Percentiles rank a stretch among this genome's conserved stretches.
Evolutionary conservation across 2,329 filamentous ascomycete species (phyloP).

Genomic region (Trichophyton schoenleinii): DNA sequence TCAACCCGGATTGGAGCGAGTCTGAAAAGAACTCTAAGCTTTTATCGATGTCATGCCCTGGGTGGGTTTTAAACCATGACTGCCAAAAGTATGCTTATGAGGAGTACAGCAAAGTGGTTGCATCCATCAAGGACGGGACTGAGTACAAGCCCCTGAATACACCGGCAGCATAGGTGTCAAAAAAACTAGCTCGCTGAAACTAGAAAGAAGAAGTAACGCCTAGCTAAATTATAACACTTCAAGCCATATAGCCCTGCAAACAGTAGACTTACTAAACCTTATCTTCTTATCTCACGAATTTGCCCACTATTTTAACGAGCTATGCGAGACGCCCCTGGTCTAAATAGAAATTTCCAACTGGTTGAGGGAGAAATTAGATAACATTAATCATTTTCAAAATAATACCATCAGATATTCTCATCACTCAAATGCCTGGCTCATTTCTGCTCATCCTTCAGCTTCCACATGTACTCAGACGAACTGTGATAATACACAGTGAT

Average conservation of each 20-base stretch:
- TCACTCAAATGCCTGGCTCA: background rate
- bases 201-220: too few species aligned
- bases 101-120: conserved; percentile 9
- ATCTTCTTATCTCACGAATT: too few species aligned
- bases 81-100: conserved; percentile 11
- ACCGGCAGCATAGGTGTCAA: background rate
- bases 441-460: background rate
- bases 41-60: conserved; percentile 7
- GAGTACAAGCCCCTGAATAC: conserved; percentile 12
- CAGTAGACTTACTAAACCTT: too few species aligned
- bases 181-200: background rate
- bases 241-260: too few species aligned
- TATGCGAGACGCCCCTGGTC: too few species aligned
- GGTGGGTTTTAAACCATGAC: conserved; percentile 13
- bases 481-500: conserved; percentile 7
- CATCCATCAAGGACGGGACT: conserved; percentile 5
- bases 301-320: too few species aligned
- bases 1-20: background rate
- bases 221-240: too few species aligned
- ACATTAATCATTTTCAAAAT: too few species aligned
- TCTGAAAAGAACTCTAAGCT: background rate
- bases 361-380: too few species aligned
- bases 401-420: too few species aligned
- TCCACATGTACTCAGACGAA: conserved; percentile 6
- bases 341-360: too few species aligned